Evolutionary conservation across 1,139 yeast genomes (phyloP), one percentile per base, ranked within the genome.

Genomic region (Saccharomyces hybrid): DNA sequence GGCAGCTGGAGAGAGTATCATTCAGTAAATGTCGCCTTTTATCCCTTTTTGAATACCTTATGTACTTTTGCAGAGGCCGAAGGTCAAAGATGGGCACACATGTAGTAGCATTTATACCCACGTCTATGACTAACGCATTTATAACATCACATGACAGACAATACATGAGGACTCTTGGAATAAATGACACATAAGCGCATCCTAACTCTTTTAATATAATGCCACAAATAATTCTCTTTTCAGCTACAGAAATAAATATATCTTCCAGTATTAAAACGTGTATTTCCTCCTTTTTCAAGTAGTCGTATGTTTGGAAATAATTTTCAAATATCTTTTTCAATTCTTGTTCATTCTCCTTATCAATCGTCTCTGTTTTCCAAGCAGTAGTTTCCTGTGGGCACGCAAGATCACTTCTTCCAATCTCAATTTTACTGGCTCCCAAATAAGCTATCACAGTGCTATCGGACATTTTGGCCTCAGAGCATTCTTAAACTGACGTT

Each of bases 91-190:
- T 19, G n/a, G 53, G 53, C 6, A 48, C 49, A 11, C 41, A 38
- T 11, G 34, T 28, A 9, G 47, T 21, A n/a, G n/a, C 6, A 27
- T 9, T 7, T 12, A 29, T 4, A 27, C 26, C 19, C 19, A 51
- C 29, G 9, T 51, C 47, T 11, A 51, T 12, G 11, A 51, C 51
- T 12, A 51, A 21, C 3, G 26, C 53, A 51, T 32, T 16, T 12
- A 12, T 38, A 12, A 47, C 26, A 14, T 47, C 49, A 19, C 48
- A 41, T 11, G 53, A 32, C 26, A 51, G n/a, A 14, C 53, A 51
- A 19, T 47, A 41, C 4, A 34, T 11, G n/a, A 51, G 27, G 16
- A 38, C 38, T 16, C 53, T 51, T 21, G 53, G 53, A 7, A 51
- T 16, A 21, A 51, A 51, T 2, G 24, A n/a, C 4, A 51, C 21